Base-by-base conservation (phyloP, 1,284 basidiomycete genomes). In the Trichosporon ovoides region DNA sequence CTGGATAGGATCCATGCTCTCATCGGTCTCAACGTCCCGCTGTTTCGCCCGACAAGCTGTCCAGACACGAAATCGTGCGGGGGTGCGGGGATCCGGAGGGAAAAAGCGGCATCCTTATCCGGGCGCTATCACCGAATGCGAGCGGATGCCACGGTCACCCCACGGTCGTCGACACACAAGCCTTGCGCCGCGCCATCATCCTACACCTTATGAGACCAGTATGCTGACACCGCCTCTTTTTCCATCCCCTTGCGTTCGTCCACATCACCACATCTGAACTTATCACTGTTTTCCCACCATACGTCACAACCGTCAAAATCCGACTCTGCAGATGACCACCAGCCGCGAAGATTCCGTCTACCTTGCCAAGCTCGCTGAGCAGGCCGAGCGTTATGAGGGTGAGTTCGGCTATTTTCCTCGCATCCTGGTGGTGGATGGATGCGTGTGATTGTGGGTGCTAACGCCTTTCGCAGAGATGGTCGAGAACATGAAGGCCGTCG, bases 361-460 rank as follows among this genome's bases (percentile, higher is more conserved):
- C 86, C 92, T 96, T 80, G 93, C 93, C 82, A 96, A 97, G 89
- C 91, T 96, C 83, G 91, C 91, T 79, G 92, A 95, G 83, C 91
- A 95, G 83, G 93, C 93, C 70, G 93, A 97, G 85, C 91, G 93
- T 62, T 96, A 97, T 78, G 93, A 97, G 83, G 93, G 93, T 89
- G 59, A 68, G 84, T 81, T n/a, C n/a, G 38, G 13, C 2, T 18
- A 19, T 12, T n/a, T 46, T 19, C 50, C 19, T 16, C 53, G 13
- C 40, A n/a, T 19, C 28, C 28, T 9, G 28, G 7, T 10, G 18
- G 13, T 5, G 11, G 31, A 40, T 35, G 37, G 18, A n/a, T 53
- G 19, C 28, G 34, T 53, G 14, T 16, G 10, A 13, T 10, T 20
- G 16, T 37, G 18, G 11, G 16, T 43, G 28, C 56, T 63, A 54